Conservation (phyloP, 208 protist genomes). For the Trypanosomatidae sp. region DNA sequence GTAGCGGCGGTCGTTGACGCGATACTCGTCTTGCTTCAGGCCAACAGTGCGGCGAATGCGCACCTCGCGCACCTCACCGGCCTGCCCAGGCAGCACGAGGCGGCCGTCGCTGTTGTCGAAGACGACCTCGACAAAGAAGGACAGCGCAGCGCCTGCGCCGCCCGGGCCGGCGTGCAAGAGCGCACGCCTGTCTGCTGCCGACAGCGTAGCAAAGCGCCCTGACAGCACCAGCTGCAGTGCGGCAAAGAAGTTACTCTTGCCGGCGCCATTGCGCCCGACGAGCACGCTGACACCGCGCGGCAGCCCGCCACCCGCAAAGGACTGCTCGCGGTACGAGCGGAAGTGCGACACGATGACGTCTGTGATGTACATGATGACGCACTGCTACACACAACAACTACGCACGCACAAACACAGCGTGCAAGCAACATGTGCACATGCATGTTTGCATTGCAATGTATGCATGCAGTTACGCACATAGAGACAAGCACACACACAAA, state of each 20-base stretch:
- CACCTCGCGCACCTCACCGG: slow-evolving; percentile 86
- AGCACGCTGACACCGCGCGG: slow-evolving; percentile 67
- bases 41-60: slow-evolving; percentile 94
- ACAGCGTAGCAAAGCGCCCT: slow-evolving; percentile 82
- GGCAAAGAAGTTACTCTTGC: slow-evolving; percentile 97
- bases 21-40: slow-evolving; percentile 98
- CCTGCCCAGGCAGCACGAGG: slow-evolving; percentile 84
- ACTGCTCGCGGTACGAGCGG: slow-evolving; percentile 86
- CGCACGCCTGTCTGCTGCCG: slow-evolving; percentile 85
- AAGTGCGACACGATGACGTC: slow-evolving; percentile 89
- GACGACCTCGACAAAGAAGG: slow-evolving; percentile 96
- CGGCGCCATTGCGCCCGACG: slow-evolving; percentile 95
- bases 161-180: slow-evolving; percentile 93
- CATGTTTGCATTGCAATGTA: slow-evolving; percentile 3
- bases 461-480: slow-evolving; percentile 87
- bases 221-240: slow-evolving; percentile 96
- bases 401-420: background rate
- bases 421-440: background rate
- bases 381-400: background rate
- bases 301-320: slow-evolving; percentile 70
- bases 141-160: slow-evolving; percentile 47
- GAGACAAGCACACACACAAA: slow-evolving; percentile 72
- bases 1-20: slow-evolving; percentile 94
- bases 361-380: slow-evolving; percentile 82
- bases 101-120: slow-evolving; percentile 97